Base-by-base conservation (phyloP, 139 green algal genomes). In the Coelastrella sp. region DNA sequence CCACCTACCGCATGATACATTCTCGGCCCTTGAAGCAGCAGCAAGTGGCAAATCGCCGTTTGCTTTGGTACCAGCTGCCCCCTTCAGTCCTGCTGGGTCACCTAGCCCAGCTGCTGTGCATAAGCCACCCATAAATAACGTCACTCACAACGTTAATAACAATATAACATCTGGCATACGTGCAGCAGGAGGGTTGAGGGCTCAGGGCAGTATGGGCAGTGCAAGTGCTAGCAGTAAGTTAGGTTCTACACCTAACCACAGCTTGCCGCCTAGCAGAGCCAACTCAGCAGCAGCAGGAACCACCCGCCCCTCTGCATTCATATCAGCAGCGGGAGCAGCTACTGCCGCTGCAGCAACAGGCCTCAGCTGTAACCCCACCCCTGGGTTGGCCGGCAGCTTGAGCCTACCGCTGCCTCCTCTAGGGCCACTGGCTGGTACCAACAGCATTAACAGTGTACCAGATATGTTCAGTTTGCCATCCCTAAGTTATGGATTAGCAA, bases 381-480 rank as follows among this genome's bases (percentile, higher is more conserved):
- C 22, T 57, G 78, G 11, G 16, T 11, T 71, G 13, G 64, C 64
- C 4, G 64, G 64, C 17, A 76, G 17, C 68, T 76, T 76, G 16
- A 76, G 68, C 68, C 17, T 76, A 17, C 68, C 68, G 7, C 68
- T 76, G 5, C 16, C 68, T 32, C 16, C 16, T 20, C 19, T 54
- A 59, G 79, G 8, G 16, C 5, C 6, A 7, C 20, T 71, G 16
- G 19, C 19, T 32, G 32, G 8, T 59, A 17, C 8, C 20, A 56
- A 73, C 85, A 89, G 85, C 19, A 19, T 56, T 10, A n/a, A 20
- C 60, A 64, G 20, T 32, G 68, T 90, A 4, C 73, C 73, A 56
- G 85, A 90, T 54, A 76, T 90, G 73, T 90, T 77, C 22, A 77
- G 32, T 19, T 54, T 90, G 74, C 85, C 85, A 5, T 64, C 32